Conservation (phyloP, 2,329 filamentous ascomycete species). For the Diplodia scrobiculata region DNA sequence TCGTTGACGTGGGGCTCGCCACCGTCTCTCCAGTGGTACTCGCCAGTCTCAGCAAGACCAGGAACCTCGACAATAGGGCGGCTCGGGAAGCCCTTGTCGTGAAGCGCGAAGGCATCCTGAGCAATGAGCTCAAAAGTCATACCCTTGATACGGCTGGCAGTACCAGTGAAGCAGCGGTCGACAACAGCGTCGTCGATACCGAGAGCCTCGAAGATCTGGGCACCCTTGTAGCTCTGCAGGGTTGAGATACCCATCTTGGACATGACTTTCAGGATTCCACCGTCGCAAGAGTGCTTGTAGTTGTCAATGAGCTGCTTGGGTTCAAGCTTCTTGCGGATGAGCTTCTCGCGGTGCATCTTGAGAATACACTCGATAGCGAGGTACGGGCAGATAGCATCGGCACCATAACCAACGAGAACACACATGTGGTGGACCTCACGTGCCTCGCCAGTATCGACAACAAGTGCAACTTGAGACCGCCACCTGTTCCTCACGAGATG, state of each 20-base stretch:
- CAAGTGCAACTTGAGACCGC: constrained; percentile 82
- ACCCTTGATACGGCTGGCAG: constrained; percentile 90
- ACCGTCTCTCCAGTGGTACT: constrained; percentile 98
- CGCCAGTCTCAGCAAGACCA: constrained; percentile 86
- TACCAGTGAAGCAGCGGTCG: constrained; percentile 91
- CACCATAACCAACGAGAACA: constrained; percentile 93
- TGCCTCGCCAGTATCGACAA: constrained; percentile 91
- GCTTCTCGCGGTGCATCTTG: constrained; percentile 90
- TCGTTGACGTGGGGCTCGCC: constrained; percentile 96
- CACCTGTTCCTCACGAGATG: constrained; percentile 95
- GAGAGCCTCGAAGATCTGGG: constrained; percentile 95
- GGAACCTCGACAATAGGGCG: constrained; percentile 74
- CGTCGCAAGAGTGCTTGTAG: constrained; percentile 95
- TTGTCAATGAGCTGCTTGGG: constrained; percentile 85
- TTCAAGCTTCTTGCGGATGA: constrained; percentile 86
- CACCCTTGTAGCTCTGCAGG: constrained; percentile 93
- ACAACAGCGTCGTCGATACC: constrained; percentile 90
- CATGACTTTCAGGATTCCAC: constrained; percentile 98
- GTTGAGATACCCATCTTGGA: constrained; percentile 99
- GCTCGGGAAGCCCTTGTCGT: constrained; percentile 88
- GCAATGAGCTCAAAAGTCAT: constrained; percentile 92
- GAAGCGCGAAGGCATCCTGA: constrained; percentile 90
- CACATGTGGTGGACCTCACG: constrained; percentile 99
- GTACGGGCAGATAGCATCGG: constrained; percentile 92
- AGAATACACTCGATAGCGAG: constrained; percentile 94